Evolutionary conservation across 805 yeast species (phyloP).

Genomic region (Starmerella tilneyi): DNA sequence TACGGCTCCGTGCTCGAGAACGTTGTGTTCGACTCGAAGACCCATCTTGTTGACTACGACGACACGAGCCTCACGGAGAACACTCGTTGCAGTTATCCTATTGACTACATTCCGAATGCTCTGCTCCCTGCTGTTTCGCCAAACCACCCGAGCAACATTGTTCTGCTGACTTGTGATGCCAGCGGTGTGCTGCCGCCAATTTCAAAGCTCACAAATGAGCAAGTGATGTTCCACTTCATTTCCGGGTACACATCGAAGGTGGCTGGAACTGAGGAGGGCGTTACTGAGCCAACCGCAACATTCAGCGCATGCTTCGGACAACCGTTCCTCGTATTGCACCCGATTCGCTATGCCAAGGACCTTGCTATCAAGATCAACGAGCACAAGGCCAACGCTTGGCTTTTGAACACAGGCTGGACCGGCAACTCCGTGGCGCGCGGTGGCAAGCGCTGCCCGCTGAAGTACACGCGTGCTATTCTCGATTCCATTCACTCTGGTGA

Average conservation of each 20-base stretch:
- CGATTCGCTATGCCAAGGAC: slow-evolving; percentile 96
- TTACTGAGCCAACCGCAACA: slow-evolving; percentile 95
- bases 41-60: slow-evolving; percentile 77
- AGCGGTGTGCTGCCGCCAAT: slow-evolving; percentile 97
- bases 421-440: slow-evolving; percentile 88
- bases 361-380: slow-evolving; percentile 81
- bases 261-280: slow-evolving; percentile 99
- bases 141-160: slow-evolving; percentile 82
- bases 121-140: slow-evolving; percentile 88
- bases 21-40: slow-evolving; percentile 67
- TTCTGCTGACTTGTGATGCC: slow-evolving; percentile 92
- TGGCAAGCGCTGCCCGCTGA: slow-evolving; percentile 94
- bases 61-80: slow-evolving; percentile 83
- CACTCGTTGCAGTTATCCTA: slow-evolving; percentile 98
- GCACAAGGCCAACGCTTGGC: slow-evolving; percentile 89
- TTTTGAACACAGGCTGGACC: slow-evolving; percentile 97
- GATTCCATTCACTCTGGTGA: slow-evolving; percentile 91
- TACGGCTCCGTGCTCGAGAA: slow-evolving; percentile 94
- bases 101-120: slow-evolving; percentile 92
- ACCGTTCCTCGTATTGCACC: slow-evolving; percentile 96
- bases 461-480: slow-evolving; percentile 92
- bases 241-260: slow-evolving; percentile 98
- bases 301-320: slow-evolving; percentile 98
- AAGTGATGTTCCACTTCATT: slow-evolving; percentile 98
- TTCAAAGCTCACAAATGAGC: slow-evolving; percentile 83